Conservation (phyloP, 768 basidiomycete species). For the Termitomyces sp. region DNA sequence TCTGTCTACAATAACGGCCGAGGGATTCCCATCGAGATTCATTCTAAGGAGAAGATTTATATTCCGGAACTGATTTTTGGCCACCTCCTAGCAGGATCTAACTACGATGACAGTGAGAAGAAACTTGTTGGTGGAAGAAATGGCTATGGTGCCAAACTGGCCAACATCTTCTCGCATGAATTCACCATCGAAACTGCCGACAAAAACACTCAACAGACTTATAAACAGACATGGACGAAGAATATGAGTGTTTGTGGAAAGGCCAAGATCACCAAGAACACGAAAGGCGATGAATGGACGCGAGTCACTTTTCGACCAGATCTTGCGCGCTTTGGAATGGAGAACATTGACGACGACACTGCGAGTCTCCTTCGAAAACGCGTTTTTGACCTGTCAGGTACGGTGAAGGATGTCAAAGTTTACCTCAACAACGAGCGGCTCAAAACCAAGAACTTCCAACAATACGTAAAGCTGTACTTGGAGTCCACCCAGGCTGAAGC, state of each 20-base stretch:
- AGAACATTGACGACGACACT: constrained; percentile 85
- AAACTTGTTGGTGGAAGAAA: constrained; percentile 98
- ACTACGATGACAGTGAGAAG: constrained; percentile 99
- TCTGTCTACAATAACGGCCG: constrained; percentile 94
- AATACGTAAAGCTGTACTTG: constrained; percentile 94
- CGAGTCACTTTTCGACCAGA: constrained; percentile 92
- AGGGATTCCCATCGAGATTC: constrained; percentile 96
- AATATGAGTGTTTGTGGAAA: constrained; percentile 89
- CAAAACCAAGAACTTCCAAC: constrained; percentile 93
- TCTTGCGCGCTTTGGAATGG: constrained; percentile 89
- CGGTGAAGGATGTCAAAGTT: constrained; percentile 88
- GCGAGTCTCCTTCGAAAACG: constrained; percentile 85
- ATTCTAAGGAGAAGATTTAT: constrained; percentile 87
- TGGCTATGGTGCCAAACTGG: constrained; percentile 96
- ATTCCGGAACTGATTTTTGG: constrained; percentile 98
- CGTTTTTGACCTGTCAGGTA: constrained; percentile 97
- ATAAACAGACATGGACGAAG: constrained; percentile 89
- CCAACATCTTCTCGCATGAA: constrained; percentile 96
- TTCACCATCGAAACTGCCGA: constrained; percentile 97
- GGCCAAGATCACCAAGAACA: constrained; percentile 91
- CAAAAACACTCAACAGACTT: constrained; percentile 81
- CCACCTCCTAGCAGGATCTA: constrained; percentile 88
- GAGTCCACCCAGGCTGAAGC: constrained; percentile 70
- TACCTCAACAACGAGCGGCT: constrained; percentile 88
- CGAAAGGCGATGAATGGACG: constrained; percentile 86